A percentile compares a stretch with the other conserved stretches of the same genome.
These are phyloP conservation scores for Naganishia albida DNA, from an alignment of 1,284 basidiomycete genomes.

Conservation along the genomic window DNA sequence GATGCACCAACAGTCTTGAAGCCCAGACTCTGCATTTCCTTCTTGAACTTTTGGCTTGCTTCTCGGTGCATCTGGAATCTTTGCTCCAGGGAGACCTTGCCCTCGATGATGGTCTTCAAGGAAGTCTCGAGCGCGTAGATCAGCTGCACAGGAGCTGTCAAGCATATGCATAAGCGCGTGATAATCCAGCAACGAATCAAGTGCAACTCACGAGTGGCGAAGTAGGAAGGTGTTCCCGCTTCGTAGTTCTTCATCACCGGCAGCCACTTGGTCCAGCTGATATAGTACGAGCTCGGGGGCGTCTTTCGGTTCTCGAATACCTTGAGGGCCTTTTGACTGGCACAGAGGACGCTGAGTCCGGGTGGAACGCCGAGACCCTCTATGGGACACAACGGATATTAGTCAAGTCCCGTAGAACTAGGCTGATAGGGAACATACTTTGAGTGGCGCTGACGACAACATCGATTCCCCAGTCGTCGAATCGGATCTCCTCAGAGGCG, in stretches of 20 bases:
- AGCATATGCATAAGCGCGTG: neutral
- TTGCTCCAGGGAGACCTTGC: constrained; percentile 68
- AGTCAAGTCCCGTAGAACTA: neutral
- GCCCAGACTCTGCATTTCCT: constrained; percentile 68
- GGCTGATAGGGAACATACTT: constrained; percentile 56
- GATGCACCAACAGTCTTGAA: constrained; percentile 59
- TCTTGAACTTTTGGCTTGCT: constrained; percentile 72
- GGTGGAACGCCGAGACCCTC: constrained; percentile 88
- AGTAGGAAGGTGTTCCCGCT: constrained; percentile 65
- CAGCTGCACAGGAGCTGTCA: constrained; percentile 74
- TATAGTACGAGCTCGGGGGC: constrained; percentile 79
- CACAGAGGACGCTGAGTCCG: constrained; percentile 82
- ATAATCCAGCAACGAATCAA: neutral
- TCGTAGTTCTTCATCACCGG: constrained; percentile 88
- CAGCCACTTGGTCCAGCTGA: constrained; percentile 89
- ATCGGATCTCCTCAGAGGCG: constrained; percentile 89
- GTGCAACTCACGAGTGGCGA: constrained; percentile 71
- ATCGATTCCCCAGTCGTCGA: constrained; percentile 93
- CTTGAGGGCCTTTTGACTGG: constrained; percentile 76
- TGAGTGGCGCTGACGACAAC: constrained; percentile 87
- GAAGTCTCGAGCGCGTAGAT: constrained; percentile 86
- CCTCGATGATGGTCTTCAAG: constrained; percentile 69
- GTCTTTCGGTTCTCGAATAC: constrained; percentile 69
- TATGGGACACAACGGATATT: neutral
- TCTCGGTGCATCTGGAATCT: constrained; percentile 77